phyloP scores from a whole-genome alignment of 2,329 filamentous ascomycete species.

The Rutstroemia sp. region DNA sequence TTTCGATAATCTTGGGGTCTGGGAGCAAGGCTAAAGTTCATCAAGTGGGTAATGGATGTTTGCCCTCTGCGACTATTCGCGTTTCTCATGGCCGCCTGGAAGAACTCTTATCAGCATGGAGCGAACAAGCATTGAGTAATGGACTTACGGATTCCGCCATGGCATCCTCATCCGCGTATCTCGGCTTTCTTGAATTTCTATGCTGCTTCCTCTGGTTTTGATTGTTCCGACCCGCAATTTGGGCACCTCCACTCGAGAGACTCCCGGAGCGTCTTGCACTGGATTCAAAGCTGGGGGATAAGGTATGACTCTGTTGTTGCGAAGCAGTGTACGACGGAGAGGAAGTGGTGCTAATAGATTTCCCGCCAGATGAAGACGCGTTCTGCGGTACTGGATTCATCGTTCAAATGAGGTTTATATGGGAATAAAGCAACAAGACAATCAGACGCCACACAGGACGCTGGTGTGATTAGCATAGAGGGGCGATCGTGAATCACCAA shows the following conservation, averaged over 20 bases:
- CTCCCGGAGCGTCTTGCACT: constrained; percentile 21
- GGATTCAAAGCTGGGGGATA: constrained; percentile 26
- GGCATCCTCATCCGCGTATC: constrained; percentile 73
- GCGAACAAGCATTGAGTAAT: not conserved
- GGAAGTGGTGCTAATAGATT: constrained; percentile 26
- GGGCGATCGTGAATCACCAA: constrained; percentile 1
- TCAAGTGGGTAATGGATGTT: constrained; percentile 92
- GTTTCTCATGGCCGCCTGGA: constrained; percentile 45
- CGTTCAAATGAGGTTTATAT: not conserved
- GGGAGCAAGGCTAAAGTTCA: constrained; percentile 81
- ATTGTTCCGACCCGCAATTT: constrained; percentile 52
- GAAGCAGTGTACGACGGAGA: constrained; percentile 18
- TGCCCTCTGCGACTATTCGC: constrained; percentile 75
- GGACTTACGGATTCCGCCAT: constrained; percentile 68
- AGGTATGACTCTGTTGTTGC: constrained; percentile 23
- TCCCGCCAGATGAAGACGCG: constrained; percentile 26
- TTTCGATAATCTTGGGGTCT: constrained; percentile 53
- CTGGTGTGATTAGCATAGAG: not conserved
- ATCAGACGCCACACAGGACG: not conserved
- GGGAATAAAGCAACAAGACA: not conserved
- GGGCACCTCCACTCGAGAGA: constrained; percentile 11
- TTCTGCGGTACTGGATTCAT: constrained; percentile 29
- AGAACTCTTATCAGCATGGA: constrained; percentile 10
- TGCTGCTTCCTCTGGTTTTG: constrained; percentile 77
- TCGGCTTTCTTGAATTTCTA: constrained; percentile 69